Percentiles rank a stretch among this genome's conserved stretches.
These are phyloP conservation scores for Podaxis sp. DNA, from an alignment of 768 basidiomycete genomes.

Conservation along the genomic window DNA sequence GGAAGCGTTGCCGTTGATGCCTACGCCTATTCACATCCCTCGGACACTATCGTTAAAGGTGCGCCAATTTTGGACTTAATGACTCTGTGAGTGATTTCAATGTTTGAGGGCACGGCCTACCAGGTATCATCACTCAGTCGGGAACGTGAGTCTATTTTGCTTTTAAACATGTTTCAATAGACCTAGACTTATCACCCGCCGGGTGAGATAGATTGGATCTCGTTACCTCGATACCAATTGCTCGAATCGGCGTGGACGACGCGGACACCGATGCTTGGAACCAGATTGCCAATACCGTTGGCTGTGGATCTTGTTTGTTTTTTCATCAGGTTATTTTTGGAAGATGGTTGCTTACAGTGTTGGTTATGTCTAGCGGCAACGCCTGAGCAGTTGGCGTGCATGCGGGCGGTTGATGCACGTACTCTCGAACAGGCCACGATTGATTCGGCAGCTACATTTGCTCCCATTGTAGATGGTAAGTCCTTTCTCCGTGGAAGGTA, in stretches of 20 bases:
- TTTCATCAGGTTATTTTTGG: background rate
- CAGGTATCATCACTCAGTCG: constrained; percentile 32
- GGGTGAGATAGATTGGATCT: constrained; percentile 14
- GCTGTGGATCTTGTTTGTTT: constrained; percentile 30
- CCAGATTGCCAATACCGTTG: constrained; percentile 27
- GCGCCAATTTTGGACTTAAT: constrained; percentile 11
- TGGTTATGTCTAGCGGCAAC: constrained; percentile 16
- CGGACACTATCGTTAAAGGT: constrained; percentile 31
- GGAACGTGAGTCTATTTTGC: constrained; percentile 27
- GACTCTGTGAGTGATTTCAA: background rate
- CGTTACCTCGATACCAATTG: background rate
- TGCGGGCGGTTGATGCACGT: constrained; percentile 31
- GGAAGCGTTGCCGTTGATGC: constrained; percentile 33
- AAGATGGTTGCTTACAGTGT: background rate
- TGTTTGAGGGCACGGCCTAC: background rate
- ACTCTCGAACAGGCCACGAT: constrained; percentile 32
- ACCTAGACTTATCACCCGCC: background rate
- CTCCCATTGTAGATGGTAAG: constrained; percentile 30
- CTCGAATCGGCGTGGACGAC: constrained; percentile 7
- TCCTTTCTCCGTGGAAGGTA: background rate
- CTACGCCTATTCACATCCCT: constrained; percentile 33
- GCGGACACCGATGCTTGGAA: constrained; percentile 28
- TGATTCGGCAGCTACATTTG: constrained; percentile 25
- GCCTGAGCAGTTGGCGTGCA: constrained; percentile 32
- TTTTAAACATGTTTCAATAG: background rate